These are phyloP conservation scores for Moricandia moricandioides DNA, from an alignment of 345 rosid species.

Conservation along the genomic window DNA sequence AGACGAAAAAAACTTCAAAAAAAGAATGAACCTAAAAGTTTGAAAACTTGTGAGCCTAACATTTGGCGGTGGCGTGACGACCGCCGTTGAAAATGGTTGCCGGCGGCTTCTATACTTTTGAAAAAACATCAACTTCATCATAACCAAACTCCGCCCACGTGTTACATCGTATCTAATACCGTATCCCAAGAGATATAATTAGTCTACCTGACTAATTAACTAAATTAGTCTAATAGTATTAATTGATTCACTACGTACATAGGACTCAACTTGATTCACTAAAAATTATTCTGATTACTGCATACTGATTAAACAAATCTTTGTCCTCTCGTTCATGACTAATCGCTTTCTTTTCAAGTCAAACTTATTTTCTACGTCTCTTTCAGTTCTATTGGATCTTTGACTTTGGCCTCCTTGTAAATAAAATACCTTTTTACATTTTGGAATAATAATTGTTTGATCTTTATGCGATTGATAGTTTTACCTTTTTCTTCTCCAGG, in stretches of 20 bases:
- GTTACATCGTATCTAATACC: slow-evolving; percentile 27
- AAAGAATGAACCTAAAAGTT: neutral
- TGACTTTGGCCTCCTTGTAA: slow-evolving; percentile 21
- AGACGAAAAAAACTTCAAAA: neutral
- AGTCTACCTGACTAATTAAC: slow-evolving; percentile 11
- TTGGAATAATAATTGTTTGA: slow-evolving; percentile 11
- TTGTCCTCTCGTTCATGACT: slow-evolving; percentile 11
- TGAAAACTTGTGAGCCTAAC: slow-evolving; percentile 5
- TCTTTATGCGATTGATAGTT: neutral
- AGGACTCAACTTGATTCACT: slow-evolving; percentile 30
- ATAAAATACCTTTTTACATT: slow-evolving; percentile 4
- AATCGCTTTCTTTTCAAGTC: slow-evolving; percentile 23
- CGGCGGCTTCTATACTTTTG: slow-evolving; percentile 39
- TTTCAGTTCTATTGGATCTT: slow-evolving; percentile 10
- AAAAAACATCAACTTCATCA: slow-evolving; percentile 15
- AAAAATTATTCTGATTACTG: slow-evolving; percentile 5
- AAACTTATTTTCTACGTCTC: neutral
- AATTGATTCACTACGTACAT: slow-evolving; percentile 18
- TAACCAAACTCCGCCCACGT: neutral
- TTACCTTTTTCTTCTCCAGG: neutral
- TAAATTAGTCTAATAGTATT: slow-evolving; percentile 15
- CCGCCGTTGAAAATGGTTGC: slow-evolving; percentile 40
- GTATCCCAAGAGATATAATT: slow-evolving; percentile 31
- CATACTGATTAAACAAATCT: slow-evolving; percentile 5
- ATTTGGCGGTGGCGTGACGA: slow-evolving; percentile 24